Evolutionary conservation across 2,329 filamentous ascomycete species (phyloP).

Genomic region (Aspergillus sclerotialis): DNA sequence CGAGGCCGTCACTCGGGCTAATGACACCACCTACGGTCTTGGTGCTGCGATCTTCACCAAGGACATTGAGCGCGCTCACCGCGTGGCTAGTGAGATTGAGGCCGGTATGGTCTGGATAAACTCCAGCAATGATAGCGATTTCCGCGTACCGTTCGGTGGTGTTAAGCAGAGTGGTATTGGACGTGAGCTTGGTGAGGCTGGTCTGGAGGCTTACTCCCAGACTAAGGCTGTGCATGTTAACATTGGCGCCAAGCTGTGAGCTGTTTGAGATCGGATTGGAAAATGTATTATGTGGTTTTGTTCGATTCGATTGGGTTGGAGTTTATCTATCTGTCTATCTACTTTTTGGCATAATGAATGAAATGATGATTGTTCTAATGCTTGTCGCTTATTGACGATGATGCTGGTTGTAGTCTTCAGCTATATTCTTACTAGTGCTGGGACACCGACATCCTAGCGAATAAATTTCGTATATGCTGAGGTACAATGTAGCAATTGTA

Average conservation of each 20-base stretch:
- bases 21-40: conserved; percentile 43
- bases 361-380: no score
- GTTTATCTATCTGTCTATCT: no score
- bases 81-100: conserved; percentile 50
- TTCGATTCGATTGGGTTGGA: no score
- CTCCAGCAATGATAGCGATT: conserved; percentile 44
- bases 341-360: no score
- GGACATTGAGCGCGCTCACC: conserved; percentile 57
- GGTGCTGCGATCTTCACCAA: conserved; percentile 34
- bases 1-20: conserved; percentile 51
- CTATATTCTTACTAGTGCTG: no score
- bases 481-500: no score
- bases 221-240: conserved; percentile 47
- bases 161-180: conserved; percentile 59
- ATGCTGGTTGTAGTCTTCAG: no score
- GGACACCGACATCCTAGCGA: no score
- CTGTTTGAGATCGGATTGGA: no score
- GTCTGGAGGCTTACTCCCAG: conserved; percentile 56
- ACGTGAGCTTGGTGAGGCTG: conserved; percentile 54
- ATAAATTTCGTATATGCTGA: no score
- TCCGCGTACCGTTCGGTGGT: conserved; percentile 53
- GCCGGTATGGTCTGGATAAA: conserved; percentile 68
- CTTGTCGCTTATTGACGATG: no score
- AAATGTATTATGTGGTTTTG: no score
- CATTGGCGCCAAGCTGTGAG: conserved; percentile 34